Percentiles rank a stretch among this genome's conserved stretches.
Evolutionary conservation across 1,284 basidiomycete species (phyloP).

Genomic region (Moesziomyces sp.): DNA sequence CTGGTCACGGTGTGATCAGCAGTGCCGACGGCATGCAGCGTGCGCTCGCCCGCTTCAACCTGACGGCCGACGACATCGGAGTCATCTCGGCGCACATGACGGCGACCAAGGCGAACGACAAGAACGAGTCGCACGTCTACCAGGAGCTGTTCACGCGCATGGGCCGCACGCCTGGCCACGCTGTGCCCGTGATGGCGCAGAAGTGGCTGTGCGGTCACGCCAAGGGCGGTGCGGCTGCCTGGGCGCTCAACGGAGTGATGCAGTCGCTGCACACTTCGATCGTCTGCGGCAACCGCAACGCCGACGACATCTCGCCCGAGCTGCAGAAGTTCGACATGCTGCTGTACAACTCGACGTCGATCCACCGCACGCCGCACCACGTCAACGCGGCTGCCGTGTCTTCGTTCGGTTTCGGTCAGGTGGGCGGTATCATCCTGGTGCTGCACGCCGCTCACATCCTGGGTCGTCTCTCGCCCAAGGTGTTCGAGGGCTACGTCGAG

Average conservation of each 20-base stretch:
- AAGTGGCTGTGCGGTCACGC: slow-evolving; percentile 76
- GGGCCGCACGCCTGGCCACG: slow-evolving; percentile 89
- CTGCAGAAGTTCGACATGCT: slow-evolving; percentile 90
- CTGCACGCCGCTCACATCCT: slow-evolving; percentile 92
- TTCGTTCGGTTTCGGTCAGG: slow-evolving; percentile 98
- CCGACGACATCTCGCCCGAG: slow-evolving; percentile 85
- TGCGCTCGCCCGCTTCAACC: slow-evolving; percentile 94
- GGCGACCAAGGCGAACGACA: slow-evolving; percentile 96
- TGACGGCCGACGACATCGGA: slow-evolving; percentile 87
- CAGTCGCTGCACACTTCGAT: slow-evolving; percentile 87
- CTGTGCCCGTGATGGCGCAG: slow-evolving; percentile 95
- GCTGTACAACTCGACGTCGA: slow-evolving; percentile 96
- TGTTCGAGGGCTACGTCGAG: slow-evolving; percentile 80
- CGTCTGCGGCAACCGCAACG: slow-evolving; percentile 88
- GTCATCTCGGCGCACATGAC: slow-evolving; percentile 89
- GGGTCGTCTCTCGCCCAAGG: slow-evolving; percentile 79
- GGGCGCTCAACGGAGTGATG: slow-evolving; percentile 93
- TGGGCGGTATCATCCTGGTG: slow-evolving; percentile 86
- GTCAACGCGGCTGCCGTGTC: slow-evolving; percentile 72
- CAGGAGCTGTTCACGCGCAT: slow-evolving; percentile 90
- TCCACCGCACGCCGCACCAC: slow-evolving; percentile 69
- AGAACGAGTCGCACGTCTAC: slow-evolving; percentile 97
- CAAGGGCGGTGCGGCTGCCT: slow-evolving; percentile 78
- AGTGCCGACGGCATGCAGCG: slow-evolving; percentile 79
- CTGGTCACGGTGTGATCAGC: slow-evolving; percentile 63